Evolutionary conservation across 345 rosid genomes (phyloP), one percentile per base, ranked within the genome.

Genomic region (Dovyalis caffra): DNA sequence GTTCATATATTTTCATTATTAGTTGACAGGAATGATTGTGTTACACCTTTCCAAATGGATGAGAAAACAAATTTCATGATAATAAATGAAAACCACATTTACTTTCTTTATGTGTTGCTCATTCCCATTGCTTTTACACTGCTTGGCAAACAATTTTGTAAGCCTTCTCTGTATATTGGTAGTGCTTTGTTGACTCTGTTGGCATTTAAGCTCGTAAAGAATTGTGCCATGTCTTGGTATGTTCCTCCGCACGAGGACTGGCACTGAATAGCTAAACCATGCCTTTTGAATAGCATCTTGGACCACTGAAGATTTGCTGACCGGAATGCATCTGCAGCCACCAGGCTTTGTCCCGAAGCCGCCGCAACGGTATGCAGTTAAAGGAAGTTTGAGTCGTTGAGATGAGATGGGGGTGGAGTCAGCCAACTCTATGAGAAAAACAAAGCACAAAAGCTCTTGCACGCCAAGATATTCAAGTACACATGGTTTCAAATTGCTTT

Each of bases 11-110:
- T 18, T 49, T 69, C 25, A 32, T 45, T n/a, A 53, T 63, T 63
- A 45, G 21, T 28, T 62, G 32, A 64, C 63, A 23, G 33, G 70
- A 73, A 73, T 72, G 63, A 60, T 61, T 3, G 29, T 20, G 21
- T 72, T 29, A n/a, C 11, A 43, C 21, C 43, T 26, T 31, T 73
- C 68, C 45, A 21, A 3, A 7, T n/a, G n/a, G n/a, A n/a, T 56
- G 60, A 47, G 56, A 12, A 34, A 58, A 35, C 15, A 32, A 18
- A 64, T 49, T 23, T 66, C 70, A n/a, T 37, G 18, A 66, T 12
- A 6, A 38, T 37, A 18, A 56, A 26, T 62, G 66, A 32, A 28
- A 26, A 28, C 20, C 34, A 32, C n/a, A 28, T 62, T 6, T 62
- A 32, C 66, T 31, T 31, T 32, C 11, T 15, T 16, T 62, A 10